Evolutionary conservation across 495 filamentous ascomycete genomes (phyloP).

Genomic region (Trichocladium antarcticum): DNA sequence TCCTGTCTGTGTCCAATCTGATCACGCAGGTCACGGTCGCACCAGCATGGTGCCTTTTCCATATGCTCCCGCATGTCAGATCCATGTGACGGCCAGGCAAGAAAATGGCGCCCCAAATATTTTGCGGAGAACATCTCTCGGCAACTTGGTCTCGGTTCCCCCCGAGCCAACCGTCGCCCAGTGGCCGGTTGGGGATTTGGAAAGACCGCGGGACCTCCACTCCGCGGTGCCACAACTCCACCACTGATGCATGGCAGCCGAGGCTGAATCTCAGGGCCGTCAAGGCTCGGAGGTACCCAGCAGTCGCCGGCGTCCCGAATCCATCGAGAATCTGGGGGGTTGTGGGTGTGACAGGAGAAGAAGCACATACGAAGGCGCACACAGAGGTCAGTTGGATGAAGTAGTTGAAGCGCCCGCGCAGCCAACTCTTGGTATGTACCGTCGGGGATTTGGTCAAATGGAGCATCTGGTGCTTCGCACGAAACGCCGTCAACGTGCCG

Average conservation of each 20-base stretch:
- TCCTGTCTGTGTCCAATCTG: background rate
- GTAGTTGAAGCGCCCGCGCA: too few species aligned
- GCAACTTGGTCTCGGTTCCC: background rate
- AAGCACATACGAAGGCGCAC: too few species aligned
- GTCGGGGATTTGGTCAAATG: too few species aligned
- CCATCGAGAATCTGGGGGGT: background rate
- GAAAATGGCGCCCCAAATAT: too few species aligned
- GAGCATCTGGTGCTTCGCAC: too few species aligned
- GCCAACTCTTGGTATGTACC: too few species aligned
- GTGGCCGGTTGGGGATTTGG: background rate
- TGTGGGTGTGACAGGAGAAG: too few species aligned
- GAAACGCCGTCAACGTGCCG: background rate
- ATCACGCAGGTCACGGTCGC: background rate
- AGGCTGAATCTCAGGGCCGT: constrained; percentile 12
- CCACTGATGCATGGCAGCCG: constrained; percentile 8
- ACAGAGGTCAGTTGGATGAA: too few species aligned
- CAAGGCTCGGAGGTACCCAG: background rate
- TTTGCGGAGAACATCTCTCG: background rate
- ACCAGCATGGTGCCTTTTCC: background rate
- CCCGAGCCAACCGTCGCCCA: background rate
- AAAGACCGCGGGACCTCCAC: constrained; percentile 3
- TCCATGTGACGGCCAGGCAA: constrained; percentile 2
- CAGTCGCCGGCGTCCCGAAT: background rate
- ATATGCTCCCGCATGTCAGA: background rate
- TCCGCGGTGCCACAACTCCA: constrained; percentile 8